Conservation (phyloP, 176 grass and related monocot genomes). For the Lolium perenne region DNA sequence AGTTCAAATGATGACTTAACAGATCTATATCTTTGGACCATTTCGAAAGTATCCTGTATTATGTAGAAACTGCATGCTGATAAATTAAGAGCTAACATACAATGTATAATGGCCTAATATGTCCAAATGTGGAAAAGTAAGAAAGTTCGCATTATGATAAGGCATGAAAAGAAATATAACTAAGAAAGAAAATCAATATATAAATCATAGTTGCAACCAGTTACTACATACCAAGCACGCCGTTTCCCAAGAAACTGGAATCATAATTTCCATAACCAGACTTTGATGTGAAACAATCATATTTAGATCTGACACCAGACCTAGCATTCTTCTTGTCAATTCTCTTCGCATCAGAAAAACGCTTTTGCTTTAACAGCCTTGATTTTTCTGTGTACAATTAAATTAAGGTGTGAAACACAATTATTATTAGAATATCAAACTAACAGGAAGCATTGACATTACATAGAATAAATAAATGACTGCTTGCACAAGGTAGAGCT, state of each 20-base stretch:
- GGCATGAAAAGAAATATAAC: conserved; percentile 29
- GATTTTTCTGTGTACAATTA: conserved; percentile 70
- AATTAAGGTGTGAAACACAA: conserved; percentile 45
- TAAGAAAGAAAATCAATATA: conserved; percentile 27
- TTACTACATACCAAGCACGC: conserved; percentile 71
- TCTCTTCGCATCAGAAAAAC: conserved; percentile 75
- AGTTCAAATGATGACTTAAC: conserved; percentile 14
- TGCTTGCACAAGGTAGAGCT: conserved; percentile 15
- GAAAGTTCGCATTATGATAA: conserved; percentile 33
- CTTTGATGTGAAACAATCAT: conserved; percentile 79
- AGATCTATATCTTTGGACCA: conserved; percentile 29
- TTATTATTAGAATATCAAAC: conserved; percentile 50
- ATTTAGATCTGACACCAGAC: conserved; percentile 76
- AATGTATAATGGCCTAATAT: conserved; percentile 14
- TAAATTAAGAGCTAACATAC: conserved; percentile 35
- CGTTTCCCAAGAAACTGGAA: conserved; percentile 70
- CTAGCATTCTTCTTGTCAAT: conserved; percentile 88
- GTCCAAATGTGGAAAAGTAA: conserved; percentile 2
- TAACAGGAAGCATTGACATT: conserved; percentile 31
- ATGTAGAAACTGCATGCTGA: conserved; percentile 22
- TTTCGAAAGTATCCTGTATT: not conserved
- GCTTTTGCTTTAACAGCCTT: conserved; percentile 82
- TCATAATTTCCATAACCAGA: conserved; percentile 75
- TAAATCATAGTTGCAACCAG: conserved; percentile 41
- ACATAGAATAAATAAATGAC: conserved; percentile 39